Conservation (phyloP, 1,139 yeast species). For the Suhomyces yuchorum region DNA sequence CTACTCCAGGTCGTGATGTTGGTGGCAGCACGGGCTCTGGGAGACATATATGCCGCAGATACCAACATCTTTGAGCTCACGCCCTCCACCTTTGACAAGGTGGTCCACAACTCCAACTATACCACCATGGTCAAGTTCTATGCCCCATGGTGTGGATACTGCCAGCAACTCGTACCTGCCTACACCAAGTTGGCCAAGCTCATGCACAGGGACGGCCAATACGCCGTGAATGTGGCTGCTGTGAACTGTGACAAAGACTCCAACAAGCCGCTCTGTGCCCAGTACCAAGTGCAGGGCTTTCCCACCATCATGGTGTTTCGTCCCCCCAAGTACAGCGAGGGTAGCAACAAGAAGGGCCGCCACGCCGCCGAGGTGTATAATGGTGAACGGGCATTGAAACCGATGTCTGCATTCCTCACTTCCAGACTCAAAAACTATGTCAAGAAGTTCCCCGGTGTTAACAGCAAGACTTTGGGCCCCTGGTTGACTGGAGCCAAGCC, state of each 20-base stretch:
- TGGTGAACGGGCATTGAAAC: conserved; percentile 66
- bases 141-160: conserved; percentile 97
- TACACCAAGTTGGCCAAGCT: conserved; percentile 65
- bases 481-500: conserved; percentile 30
- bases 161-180: conserved; percentile 58
- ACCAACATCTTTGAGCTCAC: conserved; percentile 59
- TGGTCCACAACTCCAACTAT: conserved; percentile 68
- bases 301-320: conserved; percentile 83
- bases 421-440: conserved; percentile 75
- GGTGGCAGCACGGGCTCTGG: conserved; percentile 16
- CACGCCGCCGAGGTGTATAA: conserved; percentile 67
- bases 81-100: conserved; percentile 60
- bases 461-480: conserved; percentile 26
- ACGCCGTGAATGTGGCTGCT: conserved; percentile 72
- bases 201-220: conserved; percentile 50
- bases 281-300: conserved; percentile 67
- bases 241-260: conserved; percentile 78
- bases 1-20: conserved; percentile 11
- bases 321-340: conserved; percentile 63
- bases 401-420: conserved; percentile 59
- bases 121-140: conserved; percentile 87
- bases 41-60: conserved; percentile 40
- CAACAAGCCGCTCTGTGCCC: conserved; percentile 72
- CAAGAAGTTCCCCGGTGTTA: conserved; percentile 44
- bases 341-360: conserved; percentile 25